phyloP scores from a whole-genome alignment of 176 grass and related monocot species.

The Eragrostis nindensis region DNA sequence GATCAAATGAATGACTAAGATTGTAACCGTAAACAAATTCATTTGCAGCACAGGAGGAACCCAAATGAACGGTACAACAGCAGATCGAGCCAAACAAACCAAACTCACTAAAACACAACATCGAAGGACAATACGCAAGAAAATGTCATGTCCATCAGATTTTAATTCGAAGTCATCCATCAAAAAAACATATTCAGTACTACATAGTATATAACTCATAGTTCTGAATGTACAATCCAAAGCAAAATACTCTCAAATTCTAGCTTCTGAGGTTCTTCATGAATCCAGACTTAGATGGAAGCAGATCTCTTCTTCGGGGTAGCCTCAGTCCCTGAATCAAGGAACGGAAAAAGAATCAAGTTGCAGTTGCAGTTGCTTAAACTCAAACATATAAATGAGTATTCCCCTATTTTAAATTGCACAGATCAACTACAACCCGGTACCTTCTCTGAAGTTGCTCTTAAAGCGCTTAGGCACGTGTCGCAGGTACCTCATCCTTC shows the following conservation, averaged over 20 bases:
- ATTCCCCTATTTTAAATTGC: accelerated
- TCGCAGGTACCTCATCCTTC: conserved; percentile 94
- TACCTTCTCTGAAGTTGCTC: conserved; percentile 95
- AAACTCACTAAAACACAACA: neutral
- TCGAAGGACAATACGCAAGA: neutral
- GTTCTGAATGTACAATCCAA: conserved; percentile 9
- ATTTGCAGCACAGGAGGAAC: too few species aligned
- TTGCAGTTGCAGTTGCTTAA: too few species aligned
- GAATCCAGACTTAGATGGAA: conserved; percentile 32
- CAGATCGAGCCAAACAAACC: neutral
- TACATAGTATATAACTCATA: conserved; percentile 2
- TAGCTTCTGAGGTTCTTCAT: conserved; percentile 21
- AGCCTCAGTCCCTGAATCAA: conserved; percentile 67
- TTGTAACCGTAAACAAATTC: too few species aligned
- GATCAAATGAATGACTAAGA: too few species aligned
- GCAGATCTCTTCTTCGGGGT: conserved; percentile 67
- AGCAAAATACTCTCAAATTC: conserved; percentile 25
- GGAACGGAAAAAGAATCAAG: neutral
- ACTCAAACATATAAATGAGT: neutral
- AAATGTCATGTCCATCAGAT: neutral
- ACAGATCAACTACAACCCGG: too few species aligned
- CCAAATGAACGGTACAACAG: too few species aligned
- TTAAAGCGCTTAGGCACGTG: conserved; percentile 83
- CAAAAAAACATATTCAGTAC: conserved; percentile 11
- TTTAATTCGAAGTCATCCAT: neutral